Percentiles rank a stretch among this genome's conserved stretches.
Evolutionary conservation across 192 early-diverging fungal genomes (phyloP).

Genomic region (Mortierella antarctica): DNA sequence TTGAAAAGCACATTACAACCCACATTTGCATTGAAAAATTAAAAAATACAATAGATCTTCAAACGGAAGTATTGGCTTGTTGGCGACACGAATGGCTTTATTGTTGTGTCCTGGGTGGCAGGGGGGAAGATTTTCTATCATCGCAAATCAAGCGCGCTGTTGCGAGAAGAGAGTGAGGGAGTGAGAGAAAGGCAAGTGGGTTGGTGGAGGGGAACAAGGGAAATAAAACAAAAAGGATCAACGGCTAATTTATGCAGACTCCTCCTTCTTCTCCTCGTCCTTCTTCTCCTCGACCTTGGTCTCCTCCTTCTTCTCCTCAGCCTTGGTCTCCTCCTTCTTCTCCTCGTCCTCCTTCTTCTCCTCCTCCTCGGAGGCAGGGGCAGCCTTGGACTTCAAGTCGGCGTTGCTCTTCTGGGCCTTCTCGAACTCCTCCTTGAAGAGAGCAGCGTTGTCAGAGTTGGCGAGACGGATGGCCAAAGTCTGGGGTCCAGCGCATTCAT

Average conservation of each 20-base stretch:
- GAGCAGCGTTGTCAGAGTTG: constrained; percentile 80
- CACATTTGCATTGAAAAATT: background rate
- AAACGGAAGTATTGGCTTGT: too few species aligned
- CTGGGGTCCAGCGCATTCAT: constrained; percentile 81
- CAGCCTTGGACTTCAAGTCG: constrained; percentile 80
- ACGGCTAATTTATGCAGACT: constrained; percentile 31
- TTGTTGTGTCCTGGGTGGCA: too few species aligned
- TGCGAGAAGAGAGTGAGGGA: background rate
- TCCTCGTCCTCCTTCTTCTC: constrained; percentile 48
- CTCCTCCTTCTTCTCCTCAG: constrained; percentile 47
- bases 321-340: constrained; percentile 44
- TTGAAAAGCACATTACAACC: constrained; percentile 2
- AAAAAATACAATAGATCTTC: background rate
- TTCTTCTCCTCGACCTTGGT: constrained; percentile 54
- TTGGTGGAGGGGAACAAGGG: background rate
- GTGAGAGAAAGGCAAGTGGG: background rate
- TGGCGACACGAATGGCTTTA: too few species aligned
- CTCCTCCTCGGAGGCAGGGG: constrained; percentile 55
- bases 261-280: constrained; percentile 52
- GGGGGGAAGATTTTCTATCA: too few species aligned
- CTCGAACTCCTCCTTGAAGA: constrained; percentile 57
- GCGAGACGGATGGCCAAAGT: constrained; percentile 96
- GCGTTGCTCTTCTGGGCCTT: constrained; percentile 93
- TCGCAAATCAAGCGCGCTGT: too few species aligned
- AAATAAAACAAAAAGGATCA: background rate